Percentiles rank a stretch among this genome's conserved stretches.
phyloP scores from a whole-genome alignment of 129 eudicot genomes.

The Escallonia herrerae region DNA sequence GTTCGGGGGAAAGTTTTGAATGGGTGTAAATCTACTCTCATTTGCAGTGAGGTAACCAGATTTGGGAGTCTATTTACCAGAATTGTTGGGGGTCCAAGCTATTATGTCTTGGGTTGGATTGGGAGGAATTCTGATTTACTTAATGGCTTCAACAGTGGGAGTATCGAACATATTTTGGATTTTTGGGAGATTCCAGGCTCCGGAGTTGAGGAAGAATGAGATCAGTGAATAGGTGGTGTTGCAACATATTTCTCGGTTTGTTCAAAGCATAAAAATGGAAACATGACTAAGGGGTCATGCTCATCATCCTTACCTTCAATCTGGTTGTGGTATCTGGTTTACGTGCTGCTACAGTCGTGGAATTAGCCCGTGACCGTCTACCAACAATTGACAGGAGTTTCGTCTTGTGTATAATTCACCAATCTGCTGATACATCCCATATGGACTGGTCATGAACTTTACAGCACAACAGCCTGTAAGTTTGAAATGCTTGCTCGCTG shows the following conservation, averaged over 20 bases:
- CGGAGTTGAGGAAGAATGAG: no score
- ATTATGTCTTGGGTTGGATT: no score
- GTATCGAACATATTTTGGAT: no score
- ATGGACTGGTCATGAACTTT: constrained; percentile 89
- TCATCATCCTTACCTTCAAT: constrained; percentile 69
- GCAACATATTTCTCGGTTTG: constrained; percentile 61
- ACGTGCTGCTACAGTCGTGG: constrained; percentile 53
- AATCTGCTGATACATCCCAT: constrained; percentile 62
- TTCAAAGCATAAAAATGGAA: constrained; percentile 60
- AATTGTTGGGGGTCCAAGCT: no score
- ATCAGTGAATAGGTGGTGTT: constrained; percentile 46
- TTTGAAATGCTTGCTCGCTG: constrained; percentile 53
- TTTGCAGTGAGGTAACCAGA: no score
- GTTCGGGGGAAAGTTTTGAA: no score
- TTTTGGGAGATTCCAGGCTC: no score
- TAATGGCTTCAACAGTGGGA: no score
- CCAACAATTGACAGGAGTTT: constrained; percentile 79
- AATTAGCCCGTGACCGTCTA: constrained; percentile 55
- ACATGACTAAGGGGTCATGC: constrained; percentile 73
- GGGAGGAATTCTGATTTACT: no score
- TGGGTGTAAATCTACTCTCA: no score
- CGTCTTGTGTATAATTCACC: constrained; percentile 54
- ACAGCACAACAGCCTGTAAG: constrained; percentile 42
- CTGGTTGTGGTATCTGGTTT: constrained; percentile 71
- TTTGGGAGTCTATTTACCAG: no score